Base-by-base conservation (phyloP, 305 asterid genomes). In the Solanum hybrid region DNA sequence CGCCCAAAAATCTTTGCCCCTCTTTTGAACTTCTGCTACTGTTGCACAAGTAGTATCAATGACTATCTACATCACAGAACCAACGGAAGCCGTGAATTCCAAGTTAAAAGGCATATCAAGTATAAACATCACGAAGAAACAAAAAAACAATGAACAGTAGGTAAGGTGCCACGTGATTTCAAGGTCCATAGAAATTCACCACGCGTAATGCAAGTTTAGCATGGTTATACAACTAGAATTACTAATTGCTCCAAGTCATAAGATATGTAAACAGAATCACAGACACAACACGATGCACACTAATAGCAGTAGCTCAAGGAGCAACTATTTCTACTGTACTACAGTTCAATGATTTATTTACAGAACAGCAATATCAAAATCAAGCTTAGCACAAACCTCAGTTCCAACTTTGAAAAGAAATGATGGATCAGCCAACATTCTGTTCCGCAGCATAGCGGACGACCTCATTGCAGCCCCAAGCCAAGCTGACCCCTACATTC, bases 1-100 rank as follows among this genome's bases (percentile, higher is more conserved):
- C 10, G 98, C 96, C 99, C 99, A 97, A 90, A 97, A 97, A 85
- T 96, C 98, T 92, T 97, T 94, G 89, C 99, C 99, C 90, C 99
- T 94, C 93, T 95, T 95, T 89, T 97, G 91, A n/a, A 97, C 98
- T 94, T 97, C 99, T 35, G 99, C 99, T 90, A 97, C 95, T 31
- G 99, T 97, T 89, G 99, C 99, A 90, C 99, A 96, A 85, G 98
- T 94, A 36, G 98, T 95, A 94, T 96, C 99, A 82, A 96, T 96
- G 24, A 96, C 97, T 90, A 96, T 95, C 99, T 97, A 91, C 92
- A 92, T 35, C 91, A 79, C 22, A 73, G 60, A 85, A 60, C 86
- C 36, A 6, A 77, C 2, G n/a, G 7, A 42, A 82, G 24, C 36
- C 24, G 6, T 56, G 85, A 66, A 34, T 56, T 79, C 79, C 2